Base-by-base conservation (phyloP, 768 basidiomycete species). In the Termitomyces sp. region DNA sequence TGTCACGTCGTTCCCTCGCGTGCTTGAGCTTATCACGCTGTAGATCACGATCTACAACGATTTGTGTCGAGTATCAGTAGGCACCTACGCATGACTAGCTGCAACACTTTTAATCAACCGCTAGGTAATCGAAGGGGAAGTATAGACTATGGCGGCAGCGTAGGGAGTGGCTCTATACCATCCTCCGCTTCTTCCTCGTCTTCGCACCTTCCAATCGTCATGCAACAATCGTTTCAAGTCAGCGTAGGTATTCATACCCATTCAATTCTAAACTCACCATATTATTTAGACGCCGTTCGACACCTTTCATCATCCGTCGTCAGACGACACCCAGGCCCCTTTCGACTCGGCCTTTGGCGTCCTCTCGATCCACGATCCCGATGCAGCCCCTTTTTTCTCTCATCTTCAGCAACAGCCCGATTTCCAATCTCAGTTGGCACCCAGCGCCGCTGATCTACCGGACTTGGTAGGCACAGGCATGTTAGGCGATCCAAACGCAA, bases 331-430 rank as follows among this genome's bases (percentile, higher is more conserved):
- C 6, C 33, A 20, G 6, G 36, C 36, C 9, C 51, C 23, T 3
- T 81, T 88, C 64, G 81, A 80, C 4, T 79, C 78, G 38, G 87
- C 86, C 2, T 91, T 92, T 68, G 91, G 87, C 12, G 78, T 87
- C 50, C 82, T 92, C 84, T 84, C 83, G n/a, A 78, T 92, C 52
- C 88, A 90, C 60, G 90, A 91, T 64, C 82, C 69, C 2, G 85
- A 86, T 57, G 82, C 79, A 2, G 77, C 81, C 12, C 84, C 88
- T 0, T 91, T 90, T 75, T 91, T 91, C 68, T 70, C 75, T 14
- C 43, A 55, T 6, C 53, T 54, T 8, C 53, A 43, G 10, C 67
- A 30, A 1, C 41, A 46, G 28, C 18, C 30, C 41, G 30, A 52
- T 35, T 1, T 26, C 9, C 32, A 38, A 1, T 20, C 52, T 5